These are phyloP conservation scores for Spatholobus suberectus DNA, from an alignment of 306 rosid genomes.

Conservation along the genomic window DNA sequence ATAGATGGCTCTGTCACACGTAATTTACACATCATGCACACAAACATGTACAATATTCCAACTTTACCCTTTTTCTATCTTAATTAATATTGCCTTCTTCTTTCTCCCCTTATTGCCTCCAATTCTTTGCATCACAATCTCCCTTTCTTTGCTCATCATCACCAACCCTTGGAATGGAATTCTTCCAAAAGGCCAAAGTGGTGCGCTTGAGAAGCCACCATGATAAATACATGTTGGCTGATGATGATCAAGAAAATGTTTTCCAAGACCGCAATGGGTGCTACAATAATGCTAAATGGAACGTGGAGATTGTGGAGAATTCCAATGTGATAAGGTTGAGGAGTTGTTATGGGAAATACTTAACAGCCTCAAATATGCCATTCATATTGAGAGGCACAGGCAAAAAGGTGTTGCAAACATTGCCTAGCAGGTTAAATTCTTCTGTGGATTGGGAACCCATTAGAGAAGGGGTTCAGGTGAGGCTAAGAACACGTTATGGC, in stretches of 20 bases:
- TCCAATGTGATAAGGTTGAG: conserved; percentile 54
- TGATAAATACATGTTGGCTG: conserved; percentile 77
- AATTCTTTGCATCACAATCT: not conserved
- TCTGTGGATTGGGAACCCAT: conserved; percentile 95
- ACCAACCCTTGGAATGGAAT: conserved; percentile 58
- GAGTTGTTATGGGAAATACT: conserved; percentile 74
- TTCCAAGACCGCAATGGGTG: conserved; percentile 76
- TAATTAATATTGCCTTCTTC: not conserved
- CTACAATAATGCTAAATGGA: conserved; percentile 73
- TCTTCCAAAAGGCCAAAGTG: conserved; percentile 67
- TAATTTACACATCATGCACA: conserved; percentile 1
- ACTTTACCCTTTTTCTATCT: not conserved
- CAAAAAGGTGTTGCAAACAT: conserved; percentile 72
- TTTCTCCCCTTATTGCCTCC: not conserved
- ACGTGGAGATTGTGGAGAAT: conserved; percentile 58
- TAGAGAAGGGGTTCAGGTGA: conserved; percentile 72
- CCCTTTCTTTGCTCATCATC: not conserved
- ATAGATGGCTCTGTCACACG: not conserved
- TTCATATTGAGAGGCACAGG: conserved; percentile 67
- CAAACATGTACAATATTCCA: not conserved
- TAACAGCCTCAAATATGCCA: conserved; percentile 88
- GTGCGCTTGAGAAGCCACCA: conserved; percentile 84
- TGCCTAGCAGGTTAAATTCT: conserved; percentile 67
- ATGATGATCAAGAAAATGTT: conserved; percentile 70
- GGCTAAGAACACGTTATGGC: conserved; percentile 71